phyloP scores from a whole-genome alignment of 306 rosid species.

The Luffa acutangula region DNA sequence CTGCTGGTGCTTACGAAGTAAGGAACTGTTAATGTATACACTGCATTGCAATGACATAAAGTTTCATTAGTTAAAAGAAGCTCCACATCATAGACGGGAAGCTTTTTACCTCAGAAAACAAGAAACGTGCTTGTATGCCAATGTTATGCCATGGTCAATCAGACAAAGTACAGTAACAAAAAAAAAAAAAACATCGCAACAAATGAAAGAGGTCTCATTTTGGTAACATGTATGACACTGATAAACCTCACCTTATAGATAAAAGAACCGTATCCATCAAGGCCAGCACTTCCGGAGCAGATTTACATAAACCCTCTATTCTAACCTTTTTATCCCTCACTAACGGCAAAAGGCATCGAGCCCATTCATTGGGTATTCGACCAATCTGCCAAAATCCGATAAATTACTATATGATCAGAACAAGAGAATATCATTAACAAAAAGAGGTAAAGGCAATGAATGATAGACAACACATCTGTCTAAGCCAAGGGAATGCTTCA shows the following conservation, averaged over 20 bases:
- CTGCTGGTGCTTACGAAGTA: constrained; percentile 55
- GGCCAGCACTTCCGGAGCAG: constrained; percentile 54
- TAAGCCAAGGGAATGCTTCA: background rate
- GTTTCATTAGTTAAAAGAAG: constrained; percentile 6
- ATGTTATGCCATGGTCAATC: background rate
- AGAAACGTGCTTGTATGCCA: background rate
- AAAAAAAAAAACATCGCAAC: background rate
- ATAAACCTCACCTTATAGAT: constrained; percentile 50
- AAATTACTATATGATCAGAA: background rate
- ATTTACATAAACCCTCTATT: constrained; percentile 62
- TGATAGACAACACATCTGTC: constrained; percentile 10
- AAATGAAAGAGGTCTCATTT: background rate
- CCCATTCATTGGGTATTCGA: constrained; percentile 95
- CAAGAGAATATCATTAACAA: background rate
- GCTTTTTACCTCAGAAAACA: background rate
- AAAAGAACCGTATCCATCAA: constrained; percentile 70
- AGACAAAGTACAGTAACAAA: background rate
- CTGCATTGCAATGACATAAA: constrained; percentile 29
- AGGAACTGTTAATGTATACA: constrained; percentile 55
- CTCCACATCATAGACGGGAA: background rate
- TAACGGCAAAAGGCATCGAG: constrained; percentile 75
- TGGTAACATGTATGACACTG: background rate
- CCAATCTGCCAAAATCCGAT: constrained; percentile 53
- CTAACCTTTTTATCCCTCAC: constrained; percentile 66
- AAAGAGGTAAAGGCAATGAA: background rate